A percentile compares a stretch with the other conserved stretches of the same genome.
Evolutionary conservation across 768 basidiomycete genomes (phyloP).

Genomic region (Mycena vitilis): DNA sequence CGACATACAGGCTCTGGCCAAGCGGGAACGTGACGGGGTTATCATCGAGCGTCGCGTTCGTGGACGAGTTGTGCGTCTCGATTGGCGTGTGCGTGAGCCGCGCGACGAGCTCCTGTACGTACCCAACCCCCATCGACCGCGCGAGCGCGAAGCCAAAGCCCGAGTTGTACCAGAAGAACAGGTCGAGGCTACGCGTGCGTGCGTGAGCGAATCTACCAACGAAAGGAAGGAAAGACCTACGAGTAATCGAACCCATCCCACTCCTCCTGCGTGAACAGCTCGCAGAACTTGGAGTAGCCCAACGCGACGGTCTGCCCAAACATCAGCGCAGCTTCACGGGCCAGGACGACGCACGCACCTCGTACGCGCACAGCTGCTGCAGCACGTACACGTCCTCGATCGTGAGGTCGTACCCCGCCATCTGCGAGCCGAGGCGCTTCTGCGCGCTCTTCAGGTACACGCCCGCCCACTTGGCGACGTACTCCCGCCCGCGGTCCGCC

Average conservation of each 20-base stretch:
- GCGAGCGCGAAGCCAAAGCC: slow-evolving; percentile 87
- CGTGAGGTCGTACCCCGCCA: slow-evolving; percentile 72
- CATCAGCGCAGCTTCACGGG: background rate
- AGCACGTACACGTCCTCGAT: slow-evolving; percentile 79
- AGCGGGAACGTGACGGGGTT: slow-evolving; percentile 78
- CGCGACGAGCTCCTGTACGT: slow-evolving; percentile 84
- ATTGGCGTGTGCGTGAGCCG: slow-evolving; percentile 85
- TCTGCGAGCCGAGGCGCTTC: slow-evolving; percentile 65
- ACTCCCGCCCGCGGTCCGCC: slow-evolving; percentile 66
- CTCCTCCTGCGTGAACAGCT: slow-evolving; percentile 89
- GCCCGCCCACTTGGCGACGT: slow-evolving; percentile 72
- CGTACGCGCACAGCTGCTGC: slow-evolving; percentile 79
- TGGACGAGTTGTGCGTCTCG: slow-evolving; percentile 78
- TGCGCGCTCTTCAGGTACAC: slow-evolving; percentile 79
- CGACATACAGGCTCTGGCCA: slow-evolving; percentile 80
- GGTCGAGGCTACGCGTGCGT: slow-evolving; percentile 61
- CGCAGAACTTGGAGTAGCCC: slow-evolving; percentile 92
- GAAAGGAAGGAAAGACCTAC: slow-evolving; percentile 51
- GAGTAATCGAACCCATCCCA: slow-evolving; percentile 95
- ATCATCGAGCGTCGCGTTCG: slow-evolving; percentile 85
- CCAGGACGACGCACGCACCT: slow-evolving; percentile 6
- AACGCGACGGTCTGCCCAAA: slow-evolving; percentile 81
- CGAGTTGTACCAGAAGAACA: slow-evolving; percentile 77
- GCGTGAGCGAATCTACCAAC: background rate
- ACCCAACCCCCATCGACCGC: slow-evolving; percentile 82